These are phyloP conservation scores for Pholiota microspora DNA, from an alignment of 768 basidiomycete genomes.

Conservation along the genomic window DNA sequence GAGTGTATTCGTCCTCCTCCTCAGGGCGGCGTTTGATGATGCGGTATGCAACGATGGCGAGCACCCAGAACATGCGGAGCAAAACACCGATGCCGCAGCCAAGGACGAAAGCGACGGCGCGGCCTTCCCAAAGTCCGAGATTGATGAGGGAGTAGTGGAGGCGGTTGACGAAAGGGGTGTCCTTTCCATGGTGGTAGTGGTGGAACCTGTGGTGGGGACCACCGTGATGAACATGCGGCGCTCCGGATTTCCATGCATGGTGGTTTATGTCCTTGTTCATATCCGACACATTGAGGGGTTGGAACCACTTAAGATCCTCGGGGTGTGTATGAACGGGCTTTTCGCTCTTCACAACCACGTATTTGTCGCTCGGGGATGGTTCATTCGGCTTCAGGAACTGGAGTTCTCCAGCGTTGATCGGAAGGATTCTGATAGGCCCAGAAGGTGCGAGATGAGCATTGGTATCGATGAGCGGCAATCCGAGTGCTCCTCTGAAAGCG, in stretches of 20 bases:
- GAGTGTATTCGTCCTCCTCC: constrained; percentile 38
- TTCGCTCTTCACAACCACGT: neutral
- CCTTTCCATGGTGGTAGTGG: constrained; percentile 20
- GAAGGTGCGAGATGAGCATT: constrained; percentile 6
- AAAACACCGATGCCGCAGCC: constrained; percentile 87
- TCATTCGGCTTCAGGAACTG: constrained; percentile 35
- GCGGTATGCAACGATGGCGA: constrained; percentile 61
- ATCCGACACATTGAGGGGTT: too few species aligned
- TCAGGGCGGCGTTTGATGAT: constrained; percentile 43
- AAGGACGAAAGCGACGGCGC: constrained; percentile 79
- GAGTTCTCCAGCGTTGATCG: constrained; percentile 22
- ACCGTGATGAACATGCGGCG: constrained; percentile 9
- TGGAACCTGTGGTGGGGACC: constrained; percentile 24
- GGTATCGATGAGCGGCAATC: constrained; percentile 46
- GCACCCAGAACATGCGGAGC: constrained; percentile 77
- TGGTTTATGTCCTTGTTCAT: neutral
- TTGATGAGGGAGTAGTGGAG: constrained; percentile 64
- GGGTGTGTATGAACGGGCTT: too few species aligned
- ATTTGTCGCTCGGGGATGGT: constrained; percentile 14
- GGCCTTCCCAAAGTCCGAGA: constrained; percentile 81
- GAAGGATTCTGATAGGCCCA: constrained; percentile 9
- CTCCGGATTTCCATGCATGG: neutral
- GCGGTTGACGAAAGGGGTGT: constrained; percentile 50
- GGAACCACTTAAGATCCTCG: too few species aligned
- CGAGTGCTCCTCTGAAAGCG: constrained; percentile 52